A percentile compares a stretch with the other conserved stretches of the same genome.
Conservation (phyloP, 805 yeast species). For the Wickerhamiella azymoides region DNA sequence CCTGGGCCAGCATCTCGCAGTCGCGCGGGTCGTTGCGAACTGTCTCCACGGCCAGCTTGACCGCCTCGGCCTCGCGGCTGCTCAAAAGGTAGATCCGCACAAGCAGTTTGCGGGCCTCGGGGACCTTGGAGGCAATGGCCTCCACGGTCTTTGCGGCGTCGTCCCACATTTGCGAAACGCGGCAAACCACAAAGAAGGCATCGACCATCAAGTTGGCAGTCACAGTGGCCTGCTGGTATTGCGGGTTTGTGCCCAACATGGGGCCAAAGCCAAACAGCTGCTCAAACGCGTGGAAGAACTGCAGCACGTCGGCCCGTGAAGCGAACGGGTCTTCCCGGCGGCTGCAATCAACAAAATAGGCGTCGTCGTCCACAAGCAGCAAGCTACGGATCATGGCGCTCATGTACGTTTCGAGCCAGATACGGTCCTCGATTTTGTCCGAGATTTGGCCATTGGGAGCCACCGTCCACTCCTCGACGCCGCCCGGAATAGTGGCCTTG, state of each 20-base stretch:
- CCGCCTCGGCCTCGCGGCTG: conserved; percentile 37
- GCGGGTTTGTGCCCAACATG: conserved; percentile 51
- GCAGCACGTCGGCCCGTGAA: conserved; percentile 33
- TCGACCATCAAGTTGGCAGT: conserved; percentile 60
- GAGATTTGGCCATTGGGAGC: conserved; percentile 28
- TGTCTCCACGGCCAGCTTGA: conserved; percentile 30
- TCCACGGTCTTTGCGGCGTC: conserved; percentile 46
- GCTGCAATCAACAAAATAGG: conserved; percentile 64
- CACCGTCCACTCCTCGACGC: conserved; percentile 28
- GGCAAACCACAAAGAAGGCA: conserved; percentile 50
- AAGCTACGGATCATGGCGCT: conserved; percentile 65
- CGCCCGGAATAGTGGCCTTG: conserved; percentile 41
- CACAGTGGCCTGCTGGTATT: conserved; percentile 52
- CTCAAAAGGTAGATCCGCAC: conserved; percentile 30
- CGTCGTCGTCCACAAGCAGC: conserved; percentile 67
- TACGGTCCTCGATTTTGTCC: conserved; percentile 23
- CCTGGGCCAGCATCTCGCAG: conserved; percentile 45
- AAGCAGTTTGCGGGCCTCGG: conserved; percentile 37
- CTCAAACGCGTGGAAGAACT: conserved; percentile 54
- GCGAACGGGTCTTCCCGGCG: conserved; percentile 68
- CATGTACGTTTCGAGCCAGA: conserved; percentile 39
- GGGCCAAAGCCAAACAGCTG: conserved; percentile 51
- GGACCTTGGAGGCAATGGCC: conserved; percentile 38
- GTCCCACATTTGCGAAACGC: conserved; percentile 50
- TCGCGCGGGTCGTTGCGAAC: conserved; percentile 36